These are phyloP conservation scores for Dothiorella sarmentorum DNA, from an alignment of 2,329 filamentous ascomycete genomes.

Conservation along the genomic window DNA sequence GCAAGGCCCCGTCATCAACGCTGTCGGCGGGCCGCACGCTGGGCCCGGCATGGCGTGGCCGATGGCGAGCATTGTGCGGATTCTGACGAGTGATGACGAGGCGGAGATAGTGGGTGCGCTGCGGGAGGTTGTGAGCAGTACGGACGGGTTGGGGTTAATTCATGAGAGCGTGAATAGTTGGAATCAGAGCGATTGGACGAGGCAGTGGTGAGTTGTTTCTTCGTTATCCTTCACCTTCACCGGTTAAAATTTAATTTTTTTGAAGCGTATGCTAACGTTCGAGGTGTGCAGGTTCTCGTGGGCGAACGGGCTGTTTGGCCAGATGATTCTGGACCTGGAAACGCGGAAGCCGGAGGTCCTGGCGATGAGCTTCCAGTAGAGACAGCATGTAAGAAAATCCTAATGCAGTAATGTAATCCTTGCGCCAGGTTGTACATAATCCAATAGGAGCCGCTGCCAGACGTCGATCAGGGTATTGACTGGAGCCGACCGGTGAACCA, in stretches of 20 bases:
- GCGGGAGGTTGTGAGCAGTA: constrained; percentile 45
- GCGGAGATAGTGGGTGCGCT: constrained; percentile 45
- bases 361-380: constrained; percentile 41
- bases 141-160: constrained; percentile 48
- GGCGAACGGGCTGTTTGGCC: constrained; percentile 52
- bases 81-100: constrained; percentile 48
- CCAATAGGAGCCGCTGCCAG: no score
- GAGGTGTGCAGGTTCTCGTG: constrained; percentile 40
- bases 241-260: no score
- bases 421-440: not conserved
- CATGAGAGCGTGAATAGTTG: constrained; percentile 53
- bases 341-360: constrained; percentile 44
- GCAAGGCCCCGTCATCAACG: constrained; percentile 47
- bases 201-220: constrained; percentile 42
- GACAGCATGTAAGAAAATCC: not conserved
- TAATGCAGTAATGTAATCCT: constrained; percentile 13
- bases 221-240: not conserved
- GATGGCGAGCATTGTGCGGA: constrained; percentile 50
- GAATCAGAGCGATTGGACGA: constrained; percentile 45
- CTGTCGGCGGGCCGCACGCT: constrained; percentile 48
- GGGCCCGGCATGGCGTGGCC: constrained; percentile 50
- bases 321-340: constrained; percentile 48
- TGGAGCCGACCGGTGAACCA: constrained; percentile 9
- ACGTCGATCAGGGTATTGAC: not conserved
- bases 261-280: constrained; percentile 14